These are phyloP conservation scores for Spatholobus suberectus DNA, from an alignment of 306 rosid genomes.

Conservation along the genomic window DNA sequence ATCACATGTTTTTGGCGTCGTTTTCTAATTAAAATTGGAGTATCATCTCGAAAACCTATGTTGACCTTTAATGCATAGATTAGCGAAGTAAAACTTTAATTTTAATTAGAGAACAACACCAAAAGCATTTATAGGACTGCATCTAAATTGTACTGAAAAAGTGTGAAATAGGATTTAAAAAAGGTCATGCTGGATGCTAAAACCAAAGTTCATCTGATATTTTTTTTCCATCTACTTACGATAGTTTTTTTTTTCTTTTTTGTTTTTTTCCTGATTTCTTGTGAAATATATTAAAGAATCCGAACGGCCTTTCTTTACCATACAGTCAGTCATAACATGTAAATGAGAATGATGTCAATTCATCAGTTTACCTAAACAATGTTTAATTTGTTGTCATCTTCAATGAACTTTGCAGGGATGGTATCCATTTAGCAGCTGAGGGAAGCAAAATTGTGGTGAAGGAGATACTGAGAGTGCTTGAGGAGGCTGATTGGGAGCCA, in stretches of 20 bases:
- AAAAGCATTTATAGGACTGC: background rate
- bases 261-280: background rate
- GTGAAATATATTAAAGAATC: background rate
- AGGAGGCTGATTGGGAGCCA: slow-evolving; percentile 91
- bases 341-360: background rate
- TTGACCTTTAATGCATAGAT: background rate
- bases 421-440: slow-evolving; percentile 86
- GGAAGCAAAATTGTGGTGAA: slow-evolving; percentile 88
- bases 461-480: slow-evolving; percentile 80
- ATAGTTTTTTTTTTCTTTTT: background rate
- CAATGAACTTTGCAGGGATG: slow-evolving; percentile 64
- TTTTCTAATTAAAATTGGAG: background rate
- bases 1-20: background rate
- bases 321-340: background rate
- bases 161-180: background rate
- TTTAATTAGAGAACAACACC: background rate
- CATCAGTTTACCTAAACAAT: background rate
- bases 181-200: background rate
- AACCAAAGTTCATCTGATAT: background rate
- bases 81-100: background rate
- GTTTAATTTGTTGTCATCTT: background rate
- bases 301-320: background rate
- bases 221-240: background rate
- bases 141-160: background rate
- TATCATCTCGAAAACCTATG: background rate